These are phyloP conservation scores for Boletus sp. DNA, from an alignment of 768 basidiomycete genomes.

Conservation along the genomic window DNA sequence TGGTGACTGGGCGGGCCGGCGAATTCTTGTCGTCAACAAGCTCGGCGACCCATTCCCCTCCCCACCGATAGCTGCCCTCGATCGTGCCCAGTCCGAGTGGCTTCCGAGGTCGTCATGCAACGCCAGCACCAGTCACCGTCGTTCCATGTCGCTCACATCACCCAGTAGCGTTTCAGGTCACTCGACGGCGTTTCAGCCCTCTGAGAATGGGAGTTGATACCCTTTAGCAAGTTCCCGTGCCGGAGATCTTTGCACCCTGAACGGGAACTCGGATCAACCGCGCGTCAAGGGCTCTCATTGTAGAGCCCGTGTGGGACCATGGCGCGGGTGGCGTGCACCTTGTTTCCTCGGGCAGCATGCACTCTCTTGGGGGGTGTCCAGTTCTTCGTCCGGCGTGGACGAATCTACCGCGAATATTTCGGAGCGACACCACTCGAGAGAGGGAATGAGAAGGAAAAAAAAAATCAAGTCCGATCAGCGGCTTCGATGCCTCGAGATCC, in stretches of 20 bases:
- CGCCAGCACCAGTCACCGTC: constrained; percentile 1
- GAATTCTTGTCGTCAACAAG: not conserved
- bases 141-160: not conserved
- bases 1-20: not conserved
- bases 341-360: constrained; percentile 5
- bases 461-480: constrained; percentile 13
- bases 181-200: constrained; percentile 10
- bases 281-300: not conserved
- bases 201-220: constrained; percentile 4
- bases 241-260: not conserved
- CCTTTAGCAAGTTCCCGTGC: not conserved
- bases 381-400: not conserved
- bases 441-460: constrained; percentile 1
- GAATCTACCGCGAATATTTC: constrained; percentile 20
- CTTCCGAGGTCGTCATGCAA: constrained; percentile 25
- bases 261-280: not conserved
- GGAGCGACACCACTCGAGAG: constrained; percentile 11
- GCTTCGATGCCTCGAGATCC: constrained; percentile 21
- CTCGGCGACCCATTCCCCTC: not conserved
- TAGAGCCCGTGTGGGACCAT: not conserved
- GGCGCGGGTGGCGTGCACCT: not conserved
- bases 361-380: not conserved
- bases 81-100: constrained; percentile 3
- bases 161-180: not conserved
- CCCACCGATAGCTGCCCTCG: constrained; percentile 15